phyloP scores from a whole-genome alignment of 805 yeast genomes.

The Spathaspora gorwiae region DNA sequence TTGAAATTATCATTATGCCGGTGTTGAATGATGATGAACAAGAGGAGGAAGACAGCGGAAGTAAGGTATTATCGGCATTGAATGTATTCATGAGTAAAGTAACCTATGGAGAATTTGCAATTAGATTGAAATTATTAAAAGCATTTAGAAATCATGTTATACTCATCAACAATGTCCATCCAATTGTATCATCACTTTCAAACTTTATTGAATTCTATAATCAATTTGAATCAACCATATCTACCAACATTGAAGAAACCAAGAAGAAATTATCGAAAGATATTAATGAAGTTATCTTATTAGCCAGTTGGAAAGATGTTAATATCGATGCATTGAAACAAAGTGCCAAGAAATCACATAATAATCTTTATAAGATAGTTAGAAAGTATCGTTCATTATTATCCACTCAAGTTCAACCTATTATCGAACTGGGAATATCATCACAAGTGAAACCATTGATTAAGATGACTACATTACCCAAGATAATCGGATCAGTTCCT shows the following conservation, averaged over 20 bases:
- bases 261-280: constrained; percentile 68
- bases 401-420: constrained; percentile 42
- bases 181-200: constrained; percentile 37
- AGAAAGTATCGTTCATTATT: constrained; percentile 72
- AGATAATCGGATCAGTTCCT: constrained; percentile 6
- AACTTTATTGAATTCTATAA: constrained; percentile 62
- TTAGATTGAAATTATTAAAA: constrained; percentile 55
- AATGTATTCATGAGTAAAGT: constrained; percentile 73
- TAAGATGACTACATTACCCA: constrained; percentile 5
- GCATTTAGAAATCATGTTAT: constrained; percentile 60
- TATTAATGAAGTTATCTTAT: constrained; percentile 73
- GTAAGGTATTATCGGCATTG: constrained; percentile 48
- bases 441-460: constrained; percentile 7
- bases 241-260: constrained; percentile 38
- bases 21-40: constrained; percentile 32
- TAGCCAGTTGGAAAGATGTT: constrained; percentile 97
- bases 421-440: constrained; percentile 58
- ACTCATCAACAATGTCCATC: constrained; percentile 19
- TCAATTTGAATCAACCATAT: constrained; percentile 57
- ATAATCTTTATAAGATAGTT: constrained; percentile 74
- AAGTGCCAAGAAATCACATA: constrained; percentile 87
- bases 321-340: constrained; percentile 90
- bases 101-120: constrained; percentile 65
- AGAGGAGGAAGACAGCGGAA: constrained; percentile 2
- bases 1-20: constrained; percentile 69